Percentiles rank a stretch among this genome's conserved stretches.
Conservation (phyloP, 371 early-diverging fungal genomes). For the Haplosporangium sp. region DNA sequence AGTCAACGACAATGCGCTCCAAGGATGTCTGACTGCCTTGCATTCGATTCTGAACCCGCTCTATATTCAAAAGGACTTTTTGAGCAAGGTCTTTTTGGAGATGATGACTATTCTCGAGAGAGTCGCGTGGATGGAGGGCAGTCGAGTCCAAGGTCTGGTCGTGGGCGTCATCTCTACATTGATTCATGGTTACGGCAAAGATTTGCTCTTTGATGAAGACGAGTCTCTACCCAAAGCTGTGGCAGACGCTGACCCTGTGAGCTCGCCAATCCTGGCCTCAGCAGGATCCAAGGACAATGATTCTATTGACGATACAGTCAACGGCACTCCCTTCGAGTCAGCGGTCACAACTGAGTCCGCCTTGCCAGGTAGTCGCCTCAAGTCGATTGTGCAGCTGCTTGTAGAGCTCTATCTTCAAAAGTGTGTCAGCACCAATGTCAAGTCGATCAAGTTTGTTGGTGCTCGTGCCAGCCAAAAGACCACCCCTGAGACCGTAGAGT, state of each 20-base stretch:
- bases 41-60: constrained; percentile 39
- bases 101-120: constrained; percentile 53
- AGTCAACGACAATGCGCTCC: constrained; percentile 38
- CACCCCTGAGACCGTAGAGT: constrained; percentile 39
- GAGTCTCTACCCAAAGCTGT: not conserved
- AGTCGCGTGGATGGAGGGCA: constrained; percentile 54
- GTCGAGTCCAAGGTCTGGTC: constrained; percentile 41
- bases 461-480: constrained; percentile 23
- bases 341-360: not conserved
- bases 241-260: not conserved
- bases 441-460: constrained; percentile 19
- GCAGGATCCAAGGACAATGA: no score
- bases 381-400: constrained; percentile 42
- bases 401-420: constrained; percentile 48
- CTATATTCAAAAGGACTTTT: constrained; percentile 27
- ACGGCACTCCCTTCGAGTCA: not conserved
- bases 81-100: constrained; percentile 42
- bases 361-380: constrained; percentile 30
- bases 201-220: constrained; percentile 30
- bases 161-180: constrained; percentile 40
- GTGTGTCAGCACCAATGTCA: constrained; percentile 15
- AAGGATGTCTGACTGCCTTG: constrained; percentile 41
- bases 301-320: not conserved
- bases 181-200: constrained; percentile 44
- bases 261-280: not conserved